Evolutionary conservation across 2,329 filamentous ascomycete genomes (phyloP).

Genomic region (Alternaria infectoria): DNA sequence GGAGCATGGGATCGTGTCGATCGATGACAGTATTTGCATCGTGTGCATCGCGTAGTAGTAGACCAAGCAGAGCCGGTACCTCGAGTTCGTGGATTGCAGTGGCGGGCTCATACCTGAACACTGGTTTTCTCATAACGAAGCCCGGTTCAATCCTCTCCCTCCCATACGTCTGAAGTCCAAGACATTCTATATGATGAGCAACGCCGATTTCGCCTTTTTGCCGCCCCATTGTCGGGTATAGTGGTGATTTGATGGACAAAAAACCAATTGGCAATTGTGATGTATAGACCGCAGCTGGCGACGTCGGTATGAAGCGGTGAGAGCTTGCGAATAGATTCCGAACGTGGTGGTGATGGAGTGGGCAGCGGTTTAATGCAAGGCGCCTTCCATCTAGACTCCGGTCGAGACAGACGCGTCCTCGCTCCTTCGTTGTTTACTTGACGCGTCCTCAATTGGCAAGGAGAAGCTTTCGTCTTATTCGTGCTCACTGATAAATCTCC

Average conservation of each 20-base stretch:
- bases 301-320: background rate
- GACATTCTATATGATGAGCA: background rate
- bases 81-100: constrained; percentile 13
- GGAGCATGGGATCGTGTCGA: constrained; percentile 11
- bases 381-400: background rate
- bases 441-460: background rate
- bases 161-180: background rate
- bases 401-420: background rate
- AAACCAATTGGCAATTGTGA: background rate
- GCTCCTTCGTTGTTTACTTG: background rate
- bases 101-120: constrained; percentile 5
- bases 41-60: constrained; percentile 9
- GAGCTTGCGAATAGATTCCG: background rate
- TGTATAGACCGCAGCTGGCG: background rate
- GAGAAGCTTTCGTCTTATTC: background rate
- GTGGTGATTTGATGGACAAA: background rate
- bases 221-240: background rate
- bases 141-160: background rate
- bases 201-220: background rate
- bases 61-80: constrained; percentile 12
- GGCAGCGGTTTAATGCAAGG: background rate
- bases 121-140: background rate
- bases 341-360: background rate
- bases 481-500: background rate
- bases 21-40: constrained; percentile 10